Evolutionary conservation across 139 green algal species (phyloP), one percentile per base, ranked within the genome.

Genomic region (Micractinium conductrix): DNA sequence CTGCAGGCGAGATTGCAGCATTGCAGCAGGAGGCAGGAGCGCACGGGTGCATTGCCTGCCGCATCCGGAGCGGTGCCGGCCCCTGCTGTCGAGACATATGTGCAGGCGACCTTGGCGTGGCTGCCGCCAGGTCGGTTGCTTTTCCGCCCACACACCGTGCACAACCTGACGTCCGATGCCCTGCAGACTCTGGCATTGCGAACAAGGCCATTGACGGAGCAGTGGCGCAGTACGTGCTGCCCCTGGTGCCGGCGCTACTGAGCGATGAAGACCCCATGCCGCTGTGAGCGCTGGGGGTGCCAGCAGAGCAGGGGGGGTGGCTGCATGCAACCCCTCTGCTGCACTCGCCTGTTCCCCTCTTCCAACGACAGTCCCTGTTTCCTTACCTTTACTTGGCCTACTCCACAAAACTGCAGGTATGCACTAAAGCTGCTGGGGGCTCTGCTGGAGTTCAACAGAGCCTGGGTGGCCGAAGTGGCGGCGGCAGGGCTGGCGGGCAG

Each of bases 261-360:
- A 50, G 76, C 2, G 93, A 97, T 44, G 90, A 97, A 80, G 93
- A 96, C 78, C 96, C 96, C 62, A 97, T 98, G 87, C 96, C 96
- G 1, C 89, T 98, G 71, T 81, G 74, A 81, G 74, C 48, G 44
- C 26, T 45, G 48, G 3, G 28, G 43, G 45, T 8, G 68, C 21
- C 53, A 62, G 8, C 5, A 14, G 19, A 58, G 48, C 14, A 22
- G n/a, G n/a, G n/a, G n/a, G n/a, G n/a, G n/a, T n/a, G n/a, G n/a
- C n/a, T n/a, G n/a, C n/a, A n/a, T n/a, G n/a, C n/a, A n/a, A n/a
- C n/a, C n/a, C n/a, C n/a, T n/a, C n/a, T n/a, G n/a, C n/a, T n/a
- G n/a, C n/a, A n/a, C n/a, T n/a, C n/a, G n/a, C n/a, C n/a, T n/a
- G n/a, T n/a, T n/a, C n/a, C n/a, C n/a, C n/a, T n/a, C n/a, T n/a